These are phyloP conservation scores for Litchi chinensis DNA, from an alignment of 345 rosid species.

Conservation along the genomic window DNA sequence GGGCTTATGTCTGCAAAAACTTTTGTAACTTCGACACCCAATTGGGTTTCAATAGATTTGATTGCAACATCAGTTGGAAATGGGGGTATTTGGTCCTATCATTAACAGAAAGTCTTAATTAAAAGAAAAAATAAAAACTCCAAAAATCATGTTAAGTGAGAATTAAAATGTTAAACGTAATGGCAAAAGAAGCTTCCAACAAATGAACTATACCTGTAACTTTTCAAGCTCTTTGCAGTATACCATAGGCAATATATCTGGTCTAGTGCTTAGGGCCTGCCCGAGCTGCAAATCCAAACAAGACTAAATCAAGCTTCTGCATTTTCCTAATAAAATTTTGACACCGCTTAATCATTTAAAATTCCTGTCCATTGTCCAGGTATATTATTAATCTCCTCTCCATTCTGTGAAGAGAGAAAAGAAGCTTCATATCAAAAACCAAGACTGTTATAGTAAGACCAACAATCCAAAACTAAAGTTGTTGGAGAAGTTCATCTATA, in stretches of 20 bases:
- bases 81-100: conserved; percentile 94
- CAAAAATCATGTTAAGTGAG: neutral
- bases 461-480: neutral
- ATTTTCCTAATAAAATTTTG: neutral
- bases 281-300: conserved; percentile 65
- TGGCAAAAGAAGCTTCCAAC: conserved; percentile 5
- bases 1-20: conserved; percentile 86
- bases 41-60: conserved; percentile 77
- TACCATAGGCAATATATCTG: conserved; percentile 79
- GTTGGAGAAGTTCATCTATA: neutral
- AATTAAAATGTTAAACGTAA: conserved; percentile 3
- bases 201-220: conserved; percentile 61
- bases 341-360: neutral
- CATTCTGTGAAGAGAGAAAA: no score
- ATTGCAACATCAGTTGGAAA: conserved; percentile 76
- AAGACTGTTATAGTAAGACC: neutral
- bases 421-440: neutral
- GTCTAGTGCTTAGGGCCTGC: conserved; percentile 95
- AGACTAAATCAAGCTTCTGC: conserved; percentile 9
- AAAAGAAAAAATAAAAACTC: conserved; percentile 1
- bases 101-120: conserved; percentile 24
- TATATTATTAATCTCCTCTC: neutral
- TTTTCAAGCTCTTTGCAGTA: conserved; percentile 95
- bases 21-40: conserved; percentile 70
- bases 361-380: neutral